phyloP scores from a whole-genome alignment of 148 eudicot genomes.

The Rhododendron ferrugineum region DNA sequence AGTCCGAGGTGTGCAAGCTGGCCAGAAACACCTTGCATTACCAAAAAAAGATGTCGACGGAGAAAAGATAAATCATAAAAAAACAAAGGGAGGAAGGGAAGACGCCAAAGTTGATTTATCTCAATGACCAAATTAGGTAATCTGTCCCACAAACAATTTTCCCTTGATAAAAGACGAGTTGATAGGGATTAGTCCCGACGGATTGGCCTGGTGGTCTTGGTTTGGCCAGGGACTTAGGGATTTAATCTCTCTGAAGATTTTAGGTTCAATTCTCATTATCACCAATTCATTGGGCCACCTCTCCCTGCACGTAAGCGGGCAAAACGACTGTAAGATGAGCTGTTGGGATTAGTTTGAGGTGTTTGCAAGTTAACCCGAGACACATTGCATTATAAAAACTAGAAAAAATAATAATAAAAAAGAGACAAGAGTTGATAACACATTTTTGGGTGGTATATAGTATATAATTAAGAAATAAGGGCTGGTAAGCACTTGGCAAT shows the following conservation, averaged over 20 bases:
- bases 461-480: background rate
- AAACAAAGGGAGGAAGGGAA: background rate
- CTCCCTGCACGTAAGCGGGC: background rate
- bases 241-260: background rate
- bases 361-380: too few species aligned
- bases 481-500: background rate
- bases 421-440: background rate
- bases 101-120: background rate
- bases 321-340: background rate
- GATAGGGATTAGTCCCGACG: background rate
- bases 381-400: background rate
- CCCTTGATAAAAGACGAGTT: background rate
- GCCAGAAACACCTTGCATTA: too few species aligned
- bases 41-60: background rate
- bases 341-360: too few species aligned
- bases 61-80: background rate
- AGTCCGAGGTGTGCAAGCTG: too few species aligned
- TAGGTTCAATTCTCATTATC: too few species aligned
- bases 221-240: too few species aligned
- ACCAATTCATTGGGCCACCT: background rate
- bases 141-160: background rate
- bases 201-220: background rate
- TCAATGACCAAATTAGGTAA: background rate
- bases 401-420: too few species aligned
- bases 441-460: background rate